A percentile compares a stretch with the other conserved stretches of the same genome.
These are phyloP conservation scores for Aspergillus japonicus DNA, from an alignment of 2,329 filamentous ascomycete species.

Conservation along the genomic window DNA sequence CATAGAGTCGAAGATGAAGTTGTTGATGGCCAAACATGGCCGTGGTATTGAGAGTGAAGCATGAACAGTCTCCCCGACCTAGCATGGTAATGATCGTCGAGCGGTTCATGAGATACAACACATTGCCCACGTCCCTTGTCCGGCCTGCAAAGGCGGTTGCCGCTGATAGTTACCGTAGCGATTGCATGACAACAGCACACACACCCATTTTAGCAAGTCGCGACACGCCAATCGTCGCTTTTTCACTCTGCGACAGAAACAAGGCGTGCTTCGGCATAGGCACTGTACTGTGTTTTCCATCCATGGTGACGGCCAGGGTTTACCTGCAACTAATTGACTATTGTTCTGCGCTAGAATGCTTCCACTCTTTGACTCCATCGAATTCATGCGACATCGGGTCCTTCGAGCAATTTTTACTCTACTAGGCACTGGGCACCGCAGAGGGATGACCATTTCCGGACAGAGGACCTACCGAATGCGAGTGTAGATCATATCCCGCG, in stretches of 20 bases:
- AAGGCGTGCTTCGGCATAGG: neutral
- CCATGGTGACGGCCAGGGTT: neutral
- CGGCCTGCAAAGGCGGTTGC: neutral
- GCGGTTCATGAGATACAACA: neutral
- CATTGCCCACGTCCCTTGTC: neutral
- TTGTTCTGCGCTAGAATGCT: slow-evolving; percentile 2
- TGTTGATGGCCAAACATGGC: neutral
- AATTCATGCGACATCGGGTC: neutral
- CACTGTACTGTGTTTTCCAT: neutral
- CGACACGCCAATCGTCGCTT: neutral
- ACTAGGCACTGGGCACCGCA: too few species aligned
- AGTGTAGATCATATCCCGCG: slow-evolving; percentile 11
- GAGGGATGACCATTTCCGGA: slow-evolving; percentile 1
- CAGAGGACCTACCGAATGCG: slow-evolving; percentile 7
- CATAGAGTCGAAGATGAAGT: neutral
- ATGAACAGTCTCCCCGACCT: neutral
- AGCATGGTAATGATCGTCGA: neutral
- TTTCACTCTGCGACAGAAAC: neutral
- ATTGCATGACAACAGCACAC: neutral
- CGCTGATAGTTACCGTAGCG: slow-evolving; percentile 1
- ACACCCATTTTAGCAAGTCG: neutral
- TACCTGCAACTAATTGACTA: slow-evolving; percentile 4
- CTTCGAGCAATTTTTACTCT: neutral
- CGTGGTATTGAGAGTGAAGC: neutral
- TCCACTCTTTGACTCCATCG: neutral